phyloP scores from a whole-genome alignment of 768 basidiomycete species.

The Hypsizygus marmoreus region DNA sequence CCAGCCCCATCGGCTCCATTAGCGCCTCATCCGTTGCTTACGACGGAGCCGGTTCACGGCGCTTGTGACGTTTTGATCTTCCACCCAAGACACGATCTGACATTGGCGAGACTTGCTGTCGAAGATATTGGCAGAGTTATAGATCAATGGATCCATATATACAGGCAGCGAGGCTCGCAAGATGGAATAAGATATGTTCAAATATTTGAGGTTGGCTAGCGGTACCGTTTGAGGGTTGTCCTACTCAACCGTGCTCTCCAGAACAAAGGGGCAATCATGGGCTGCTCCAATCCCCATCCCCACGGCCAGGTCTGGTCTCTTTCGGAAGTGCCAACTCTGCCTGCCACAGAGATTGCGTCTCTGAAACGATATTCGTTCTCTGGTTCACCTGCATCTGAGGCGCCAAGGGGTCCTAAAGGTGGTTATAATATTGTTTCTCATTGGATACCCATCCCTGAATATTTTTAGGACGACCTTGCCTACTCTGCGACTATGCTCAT shows the following conservation, averaged over 20 bases:
- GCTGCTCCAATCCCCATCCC: slow-evolving; percentile 92
- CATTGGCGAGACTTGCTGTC: slow-evolving; percentile 64
- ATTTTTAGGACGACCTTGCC: slow-evolving; percentile 53
- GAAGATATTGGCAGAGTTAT: slow-evolving; percentile 67
- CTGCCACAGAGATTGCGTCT: slow-evolving; percentile 64
- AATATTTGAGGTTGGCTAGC: slow-evolving; percentile 75
- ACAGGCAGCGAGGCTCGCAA: slow-evolving; percentile 56
- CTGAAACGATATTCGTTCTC: slow-evolving; percentile 50
- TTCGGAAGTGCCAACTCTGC: slow-evolving; percentile 69
- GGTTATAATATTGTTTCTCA: neutral
- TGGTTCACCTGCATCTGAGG: slow-evolving; percentile 36
- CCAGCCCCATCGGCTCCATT: slow-evolving; percentile 56
- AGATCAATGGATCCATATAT: slow-evolving; percentile 72
- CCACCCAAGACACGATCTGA: slow-evolving; percentile 84
- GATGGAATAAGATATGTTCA: slow-evolving; percentile 81
- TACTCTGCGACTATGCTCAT: slow-evolving; percentile 80
- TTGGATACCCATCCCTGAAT: neutral
- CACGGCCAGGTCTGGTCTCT: slow-evolving; percentile 91
- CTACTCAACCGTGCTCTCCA: slow-evolving; percentile 29
- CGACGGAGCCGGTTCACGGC: slow-evolving; percentile 70
- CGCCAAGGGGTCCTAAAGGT: slow-evolving; percentile 59
- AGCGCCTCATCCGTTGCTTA: slow-evolving; percentile 61
- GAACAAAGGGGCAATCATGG: slow-evolving; percentile 96
- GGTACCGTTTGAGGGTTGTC: neutral
- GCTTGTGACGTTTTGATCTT: slow-evolving; percentile 89